Base-by-base conservation (phyloP, 345 rosid species). In the Mangifera indica region DNA sequence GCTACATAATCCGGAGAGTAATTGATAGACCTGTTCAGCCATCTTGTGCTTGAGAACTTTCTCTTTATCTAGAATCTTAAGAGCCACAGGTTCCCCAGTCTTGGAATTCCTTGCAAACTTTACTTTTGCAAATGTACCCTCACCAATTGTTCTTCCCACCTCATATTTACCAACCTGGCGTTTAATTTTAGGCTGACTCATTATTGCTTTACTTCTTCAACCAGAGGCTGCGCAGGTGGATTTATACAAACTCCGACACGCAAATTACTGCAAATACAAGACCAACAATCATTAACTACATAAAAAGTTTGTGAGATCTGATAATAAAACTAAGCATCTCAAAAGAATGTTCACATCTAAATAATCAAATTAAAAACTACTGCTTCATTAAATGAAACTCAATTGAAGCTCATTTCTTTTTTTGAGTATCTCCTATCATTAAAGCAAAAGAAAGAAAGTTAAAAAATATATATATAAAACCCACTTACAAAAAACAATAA, bases 71-170 rank as follows among this genome's bases (percentile, higher is more conserved):
- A 95, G 95, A 71, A 95, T 91, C 89, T 95, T 95, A 75, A 95
- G 82, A 70, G 99, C 98, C 25, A 95, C 99, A 15, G 88, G 81
- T 21, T 90, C 91, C 22, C 93, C 91, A 0, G 93, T 95, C 80
- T 90, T 88, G 7, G 96, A 91, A 72, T 92, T 95, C 71, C 90
- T 87, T 1, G 98, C 99, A 79, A 89, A 95, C 87, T 89, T 95
- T 52, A 95, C 98, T 84, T 95, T 95, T 5, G 98, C 99, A 83
- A 95, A 95, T 61, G 99, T 85, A 61, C 99, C 98, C 73, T 95
- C 99, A 0, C 99, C 99, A 72, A 95, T 91, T 20, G 98, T 95
- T 83, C 99, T 86, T 66, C 99, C 99, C 60, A 95, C 86, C 67
- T 95, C 98, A 77, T 90, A 95, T 79, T 87, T 92, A 21, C 99